A percentile compares a stretch with the other conserved stretches of the same genome.
Evolutionary conservation across 2,329 filamentous ascomycete species (phyloP).

Genomic region (Cytospora leucostoma): DNA sequence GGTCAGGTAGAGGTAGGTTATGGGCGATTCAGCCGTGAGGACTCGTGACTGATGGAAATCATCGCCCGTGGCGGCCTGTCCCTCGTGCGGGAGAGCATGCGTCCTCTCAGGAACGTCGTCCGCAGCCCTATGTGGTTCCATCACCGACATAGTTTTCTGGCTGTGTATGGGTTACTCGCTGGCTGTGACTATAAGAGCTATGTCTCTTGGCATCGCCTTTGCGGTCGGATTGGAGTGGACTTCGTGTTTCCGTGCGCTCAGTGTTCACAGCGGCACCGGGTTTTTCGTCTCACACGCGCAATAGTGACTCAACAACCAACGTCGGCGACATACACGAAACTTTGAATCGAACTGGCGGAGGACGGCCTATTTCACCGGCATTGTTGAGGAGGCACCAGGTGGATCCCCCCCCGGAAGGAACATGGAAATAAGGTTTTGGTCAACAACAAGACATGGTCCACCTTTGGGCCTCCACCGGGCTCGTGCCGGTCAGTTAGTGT

Average conservation of each 20-base stretch:
- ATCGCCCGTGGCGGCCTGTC: neutral
- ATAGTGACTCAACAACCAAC: neutral
- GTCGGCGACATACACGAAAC: neutral
- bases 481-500: neutral
- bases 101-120: neutral
- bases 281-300: neutral
- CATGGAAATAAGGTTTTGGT: constrained; percentile 11
- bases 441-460: neutral
- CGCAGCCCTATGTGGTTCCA: neutral
- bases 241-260: neutral
- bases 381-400: neutral
- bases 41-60: neutral
- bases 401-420: neutral
- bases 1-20: constrained; percentile 61
- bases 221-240: constrained; percentile 6
- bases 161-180: neutral
- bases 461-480: neutral
- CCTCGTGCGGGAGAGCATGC: neutral
- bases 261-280: neutral
- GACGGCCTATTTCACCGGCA: neutral
- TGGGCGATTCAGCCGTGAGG: constrained; percentile 31
- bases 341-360: neutral
- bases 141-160: neutral
- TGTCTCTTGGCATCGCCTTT: neutral
- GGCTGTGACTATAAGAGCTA: constrained; percentile 8